A percentile compares a stretch with the other conserved stretches of the same genome.
phyloP scores from a whole-genome alignment of 768 basidiomycete genomes.

The Suillus luteus region DNA sequence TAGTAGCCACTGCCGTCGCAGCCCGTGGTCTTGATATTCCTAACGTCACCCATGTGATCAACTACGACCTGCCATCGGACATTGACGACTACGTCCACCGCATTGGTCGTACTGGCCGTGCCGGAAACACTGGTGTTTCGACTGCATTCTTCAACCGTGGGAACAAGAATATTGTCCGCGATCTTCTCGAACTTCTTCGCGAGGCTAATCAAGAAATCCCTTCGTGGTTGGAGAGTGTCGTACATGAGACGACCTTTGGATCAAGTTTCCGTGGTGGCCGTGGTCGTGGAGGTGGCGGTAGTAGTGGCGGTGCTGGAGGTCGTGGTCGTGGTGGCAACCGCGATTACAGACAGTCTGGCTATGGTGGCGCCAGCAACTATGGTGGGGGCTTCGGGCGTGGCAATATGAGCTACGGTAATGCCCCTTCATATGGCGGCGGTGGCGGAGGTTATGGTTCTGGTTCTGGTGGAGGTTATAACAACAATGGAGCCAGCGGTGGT shows the following conservation, averaged over 20 bases:
- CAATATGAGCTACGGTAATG: conserved; percentile 29
- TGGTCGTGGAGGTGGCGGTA: conserved; percentile 59
- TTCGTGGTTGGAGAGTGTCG: conserved; percentile 84
- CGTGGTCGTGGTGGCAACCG: conserved; percentile 42
- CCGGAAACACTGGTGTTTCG: conserved; percentile 93
- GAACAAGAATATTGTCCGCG: conserved; percentile 90
- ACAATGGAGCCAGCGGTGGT: conserved; percentile 27
- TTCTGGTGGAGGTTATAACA: conserved; percentile 40
- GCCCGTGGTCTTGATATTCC: conserved; percentile 99
- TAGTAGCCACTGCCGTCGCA: conserved; percentile 98
- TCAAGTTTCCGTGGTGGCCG: conserved; percentile 51
- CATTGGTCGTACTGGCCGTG: conserved; percentile 97
- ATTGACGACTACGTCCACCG: conserved; percentile 99
- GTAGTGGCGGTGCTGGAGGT: conserved; percentile 44
- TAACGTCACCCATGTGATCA: conserved; percentile 98
- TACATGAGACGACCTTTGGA: conserved; percentile 78
- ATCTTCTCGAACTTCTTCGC: conserved; percentile 88
- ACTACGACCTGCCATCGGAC: conserved; percentile 96
- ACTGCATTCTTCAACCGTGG: conserved; percentile 97
- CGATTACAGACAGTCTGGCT: conserved; percentile 35
- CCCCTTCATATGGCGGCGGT: conserved; percentile 39
- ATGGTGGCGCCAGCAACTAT: conserved; percentile 38
- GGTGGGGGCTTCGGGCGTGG: conserved; percentile 34
- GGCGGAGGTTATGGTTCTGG: conserved; percentile 37
- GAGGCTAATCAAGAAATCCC: conserved; percentile 98